Percentiles rank a stretch among this genome's conserved stretches.
phyloP scores from a whole-genome alignment of 176 grass and related monocot species.

The Oryza longistaminata region DNA sequence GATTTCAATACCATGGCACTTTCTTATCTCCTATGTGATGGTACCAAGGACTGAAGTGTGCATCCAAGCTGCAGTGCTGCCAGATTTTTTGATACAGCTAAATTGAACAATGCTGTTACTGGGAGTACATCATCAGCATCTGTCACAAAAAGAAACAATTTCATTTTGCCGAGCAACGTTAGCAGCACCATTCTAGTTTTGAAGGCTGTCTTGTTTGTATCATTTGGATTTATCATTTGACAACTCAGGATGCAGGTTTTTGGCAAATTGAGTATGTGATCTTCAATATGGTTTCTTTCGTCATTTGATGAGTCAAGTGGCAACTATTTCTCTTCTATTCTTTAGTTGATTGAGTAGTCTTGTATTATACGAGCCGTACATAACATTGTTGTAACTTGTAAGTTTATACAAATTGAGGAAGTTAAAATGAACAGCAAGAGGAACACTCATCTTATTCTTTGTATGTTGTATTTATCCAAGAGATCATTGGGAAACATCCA shows the following conservation, averaged over 20 bases:
- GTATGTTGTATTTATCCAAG: neutral
- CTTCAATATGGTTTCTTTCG: neutral
- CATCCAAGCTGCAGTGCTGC: neutral
- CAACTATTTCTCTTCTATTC: constrained; percentile 19
- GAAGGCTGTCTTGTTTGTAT: neutral
- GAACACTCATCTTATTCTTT: neutral
- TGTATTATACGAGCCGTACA: constrained; percentile 22
- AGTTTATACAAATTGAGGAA: constrained; percentile 15
- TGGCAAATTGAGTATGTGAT: neutral
- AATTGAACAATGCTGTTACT: neutral
- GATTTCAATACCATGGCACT: constrained; percentile 2
- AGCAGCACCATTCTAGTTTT: neutral
- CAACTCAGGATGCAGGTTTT: neutral
- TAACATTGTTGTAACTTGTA: constrained; percentile 34
- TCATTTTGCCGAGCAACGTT: neutral
- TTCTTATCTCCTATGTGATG: neutral
- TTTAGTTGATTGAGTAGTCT: constrained; percentile 6
- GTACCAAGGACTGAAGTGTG: constrained; percentile 1
- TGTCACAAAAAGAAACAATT: constrained; percentile 14
- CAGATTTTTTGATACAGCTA: neutral
- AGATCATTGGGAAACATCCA: neutral
- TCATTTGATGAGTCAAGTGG: neutral
- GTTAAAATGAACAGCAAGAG: neutral
- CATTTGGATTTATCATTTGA: constrained; percentile 6
- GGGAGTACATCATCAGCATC: constrained; percentile 2